phyloP scores from a whole-genome alignment of 208 protist genomes.

The Angomonas ambiguus region DNA sequence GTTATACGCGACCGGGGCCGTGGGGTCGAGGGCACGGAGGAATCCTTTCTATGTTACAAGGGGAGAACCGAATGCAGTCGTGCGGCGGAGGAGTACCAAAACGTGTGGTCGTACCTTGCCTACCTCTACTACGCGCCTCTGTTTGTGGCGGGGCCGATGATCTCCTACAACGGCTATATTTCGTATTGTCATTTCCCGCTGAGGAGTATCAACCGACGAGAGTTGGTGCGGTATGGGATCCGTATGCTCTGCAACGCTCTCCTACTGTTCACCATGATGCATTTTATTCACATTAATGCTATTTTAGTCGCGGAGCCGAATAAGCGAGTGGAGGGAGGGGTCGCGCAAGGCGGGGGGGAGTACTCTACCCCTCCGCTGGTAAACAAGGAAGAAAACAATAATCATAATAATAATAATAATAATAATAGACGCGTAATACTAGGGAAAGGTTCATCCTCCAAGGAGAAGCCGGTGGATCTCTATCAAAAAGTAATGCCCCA shows the following conservation, averaged over 20 bases:
- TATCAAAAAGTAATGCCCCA: background rate
- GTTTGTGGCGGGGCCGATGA: slow-evolving; percentile 84
- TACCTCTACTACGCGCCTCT: slow-evolving; percentile 87
- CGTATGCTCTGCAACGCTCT: slow-evolving; percentile 25
- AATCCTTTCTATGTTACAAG: slow-evolving; percentile 41
- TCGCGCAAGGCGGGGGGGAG: background rate
- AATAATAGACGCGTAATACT: too few species aligned
- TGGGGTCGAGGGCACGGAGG: background rate
- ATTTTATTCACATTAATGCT: slow-evolving; percentile 52
- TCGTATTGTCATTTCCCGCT: slow-evolving; percentile 49
- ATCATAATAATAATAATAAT: too few species aligned
- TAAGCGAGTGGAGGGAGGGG: background rate
- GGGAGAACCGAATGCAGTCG: slow-evolving; percentile 38
- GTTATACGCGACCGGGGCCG: slow-evolving; percentile 22
- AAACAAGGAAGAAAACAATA: too few species aligned
- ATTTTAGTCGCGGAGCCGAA: slow-evolving; percentile 22
- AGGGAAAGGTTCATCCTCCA: background rate
- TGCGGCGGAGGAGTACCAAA: slow-evolving; percentile 38
- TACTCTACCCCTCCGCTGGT: too few species aligned
- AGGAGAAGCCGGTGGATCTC: background rate
- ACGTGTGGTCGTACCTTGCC: slow-evolving; percentile 47
- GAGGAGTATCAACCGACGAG: slow-evolving; percentile 15
- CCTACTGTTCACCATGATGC: slow-evolving; percentile 32
- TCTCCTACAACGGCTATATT: slow-evolving; percentile 84
- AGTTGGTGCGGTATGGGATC: slow-evolving; percentile 30